Evolutionary conservation across 2,329 filamentous ascomycete species (phyloP).

Genomic region (Colletotrichum salicis): DNA sequence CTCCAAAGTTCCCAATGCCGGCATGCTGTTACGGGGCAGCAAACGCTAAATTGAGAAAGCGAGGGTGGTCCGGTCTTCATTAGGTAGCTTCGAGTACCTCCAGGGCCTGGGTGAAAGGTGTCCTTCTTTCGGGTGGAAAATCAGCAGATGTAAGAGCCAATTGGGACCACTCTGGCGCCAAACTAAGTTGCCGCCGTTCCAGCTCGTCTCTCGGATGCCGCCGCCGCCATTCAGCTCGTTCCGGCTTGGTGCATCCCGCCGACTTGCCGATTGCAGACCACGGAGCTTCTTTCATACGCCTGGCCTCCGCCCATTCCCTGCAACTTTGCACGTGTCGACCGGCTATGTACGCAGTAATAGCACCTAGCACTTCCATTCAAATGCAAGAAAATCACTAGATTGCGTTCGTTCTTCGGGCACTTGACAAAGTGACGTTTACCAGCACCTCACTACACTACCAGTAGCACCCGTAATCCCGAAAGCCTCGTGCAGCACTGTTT

Average conservation of each 20-base stretch:
- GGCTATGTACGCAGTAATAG: too few species aligned
- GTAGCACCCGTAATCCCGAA: neutral
- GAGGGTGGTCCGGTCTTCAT: neutral
- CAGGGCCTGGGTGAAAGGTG: constrained; percentile 32
- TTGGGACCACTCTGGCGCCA: constrained; percentile 30
- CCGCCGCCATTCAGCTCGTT: constrained; percentile 30
- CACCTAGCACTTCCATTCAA: neutral
- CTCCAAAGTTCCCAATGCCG: neutral
- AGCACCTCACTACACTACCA: neutral
- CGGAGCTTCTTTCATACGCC: constrained; percentile 21
- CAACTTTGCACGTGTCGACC: constrained; percentile 15
- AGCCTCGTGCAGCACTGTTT: neutral
- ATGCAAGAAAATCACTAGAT: neutral
- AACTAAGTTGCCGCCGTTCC: constrained; percentile 26
- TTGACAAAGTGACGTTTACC: neutral
- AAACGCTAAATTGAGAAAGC: neutral
- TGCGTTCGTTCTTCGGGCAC: neutral
- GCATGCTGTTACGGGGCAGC: neutral
- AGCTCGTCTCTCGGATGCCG: constrained; percentile 34
- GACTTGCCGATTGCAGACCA: constrained; percentile 33
- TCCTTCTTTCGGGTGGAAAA: constrained; percentile 35
- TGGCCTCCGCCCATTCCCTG: constrained; percentile 18
- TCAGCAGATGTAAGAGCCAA: constrained; percentile 37
- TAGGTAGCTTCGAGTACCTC: neutral
- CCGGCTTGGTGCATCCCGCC: constrained; percentile 30